A percentile compares a stretch with the other conserved stretches of the same genome.
Evolutionary conservation across 768 basidiomycete genomes (phyloP).

Genomic region (Postia placenta): DNA sequence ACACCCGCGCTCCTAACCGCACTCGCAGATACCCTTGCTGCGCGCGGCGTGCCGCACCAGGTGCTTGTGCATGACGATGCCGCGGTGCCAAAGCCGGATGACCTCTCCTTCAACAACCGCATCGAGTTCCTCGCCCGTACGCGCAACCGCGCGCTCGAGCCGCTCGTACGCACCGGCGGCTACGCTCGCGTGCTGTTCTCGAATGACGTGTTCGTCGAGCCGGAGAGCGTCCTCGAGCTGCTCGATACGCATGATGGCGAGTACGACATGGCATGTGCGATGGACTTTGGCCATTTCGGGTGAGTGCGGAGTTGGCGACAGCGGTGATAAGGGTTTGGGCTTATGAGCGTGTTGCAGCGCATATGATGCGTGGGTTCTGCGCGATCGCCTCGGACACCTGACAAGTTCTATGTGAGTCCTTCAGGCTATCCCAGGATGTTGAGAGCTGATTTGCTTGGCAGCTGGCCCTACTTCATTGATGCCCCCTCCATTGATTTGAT

Average conservation of each 20-base stretch:
- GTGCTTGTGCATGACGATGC: slow-evolving; percentile 25
- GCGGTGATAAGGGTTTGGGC: neutral
- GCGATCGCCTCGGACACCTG: slow-evolving; percentile 28
- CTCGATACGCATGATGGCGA: slow-evolving; percentile 31
- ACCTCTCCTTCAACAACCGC: slow-evolving; percentile 24
- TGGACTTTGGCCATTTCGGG: slow-evolving; percentile 31
- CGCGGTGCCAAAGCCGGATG: slow-evolving; percentile 17
- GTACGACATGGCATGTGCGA: slow-evolving; percentile 38
- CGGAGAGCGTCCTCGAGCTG: slow-evolving; percentile 34
- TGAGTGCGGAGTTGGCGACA: neutral
- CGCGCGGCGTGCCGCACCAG: slow-evolving; percentile 22
- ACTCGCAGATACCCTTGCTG: slow-evolving; percentile 20
- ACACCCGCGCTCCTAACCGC: slow-evolving; percentile 26
- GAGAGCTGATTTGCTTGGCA: slow-evolving; percentile 3
- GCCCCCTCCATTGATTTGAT: slow-evolving; percentile 29
- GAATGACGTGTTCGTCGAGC: slow-evolving; percentile 37
- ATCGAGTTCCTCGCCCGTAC: slow-evolving; percentile 33
- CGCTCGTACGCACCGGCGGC: slow-evolving; percentile 29
- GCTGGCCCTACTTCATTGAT: slow-evolving; percentile 40
- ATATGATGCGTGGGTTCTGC: slow-evolving; percentile 34
- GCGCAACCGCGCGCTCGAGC: slow-evolving; percentile 38
- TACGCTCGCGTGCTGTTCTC: slow-evolving; percentile 36
- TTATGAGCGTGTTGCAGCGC: slow-evolving; percentile 10
- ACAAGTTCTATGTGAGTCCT: slow-evolving; percentile 4
- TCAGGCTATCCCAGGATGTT: neutral